phyloP scores from a whole-genome alignment of 805 yeast species.

The Maudiozyma bulderi region DNA sequence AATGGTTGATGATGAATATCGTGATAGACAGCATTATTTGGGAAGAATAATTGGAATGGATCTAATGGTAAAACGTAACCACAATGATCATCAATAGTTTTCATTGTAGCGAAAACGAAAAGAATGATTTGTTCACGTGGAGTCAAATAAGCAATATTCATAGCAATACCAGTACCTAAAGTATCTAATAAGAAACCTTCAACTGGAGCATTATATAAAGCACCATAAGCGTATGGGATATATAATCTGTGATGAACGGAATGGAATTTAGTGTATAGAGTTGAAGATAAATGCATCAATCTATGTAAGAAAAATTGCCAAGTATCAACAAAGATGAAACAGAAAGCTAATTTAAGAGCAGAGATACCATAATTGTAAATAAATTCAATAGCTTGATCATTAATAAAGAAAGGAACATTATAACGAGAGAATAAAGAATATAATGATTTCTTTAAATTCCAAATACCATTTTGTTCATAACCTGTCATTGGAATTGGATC shows the following conservation, averaged over 20 bases:
- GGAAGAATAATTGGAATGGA: conserved; percentile 81
- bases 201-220: conserved; percentile 84
- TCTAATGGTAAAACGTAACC: conserved; percentile 94
- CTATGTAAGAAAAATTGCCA: conserved; percentile 95
- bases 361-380: conserved; percentile 61
- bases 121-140: conserved; percentile 70
- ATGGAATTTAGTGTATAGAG: conserved; percentile 72
- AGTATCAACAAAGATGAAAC: conserved; percentile 72
- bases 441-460: conserved; percentile 31
- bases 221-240: conserved; percentile 96
- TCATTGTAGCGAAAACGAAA: conserved; percentile 83
- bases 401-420: conserved; percentile 1
- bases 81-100: conserved; percentile 97
- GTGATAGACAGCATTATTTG: conserved; percentile 91
- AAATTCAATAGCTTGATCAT: conserved; percentile 32
- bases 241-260: conserved; percentile 90
- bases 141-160: conserved; percentile 48
- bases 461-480: conserved; percentile 38
- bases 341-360: conserved; percentile 42
- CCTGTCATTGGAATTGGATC: conserved; percentile 52
- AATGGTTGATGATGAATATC: conserved; percentile 96
- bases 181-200: conserved; percentile 94
- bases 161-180: conserved; percentile 81
- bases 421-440: not conserved
- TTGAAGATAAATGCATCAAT: conserved; percentile 73